phyloP scores from a whole-genome alignment of 352 stramenopile genomes.

The Globisporangium parvum region DNA sequence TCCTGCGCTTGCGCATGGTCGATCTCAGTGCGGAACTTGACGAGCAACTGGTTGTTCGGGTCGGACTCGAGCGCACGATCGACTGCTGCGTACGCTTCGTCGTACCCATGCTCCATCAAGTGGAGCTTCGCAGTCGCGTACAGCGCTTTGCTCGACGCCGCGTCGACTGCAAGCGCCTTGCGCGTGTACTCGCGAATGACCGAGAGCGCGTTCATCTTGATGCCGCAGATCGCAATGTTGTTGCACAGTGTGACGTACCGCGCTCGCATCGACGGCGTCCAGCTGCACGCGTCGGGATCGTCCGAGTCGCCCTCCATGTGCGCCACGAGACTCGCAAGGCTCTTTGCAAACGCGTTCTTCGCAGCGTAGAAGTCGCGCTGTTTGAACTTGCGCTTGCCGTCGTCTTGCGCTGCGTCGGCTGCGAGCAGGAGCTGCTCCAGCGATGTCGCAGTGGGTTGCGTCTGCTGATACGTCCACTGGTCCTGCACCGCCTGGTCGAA shows the following conservation, averaged over 20 bases:
- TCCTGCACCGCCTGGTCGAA: conserved; percentile 31
- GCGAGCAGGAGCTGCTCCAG: conserved; percentile 23
- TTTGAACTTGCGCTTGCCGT: conserved; percentile 66
- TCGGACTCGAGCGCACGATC: conserved; percentile 30
- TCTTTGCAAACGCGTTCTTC: conserved; percentile 60
- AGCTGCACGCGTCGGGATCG: conserved; percentile 26
- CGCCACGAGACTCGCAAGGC: conserved; percentile 27
- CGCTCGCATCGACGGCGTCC: conserved; percentile 33
- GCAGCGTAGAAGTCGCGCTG: conserved; percentile 56
- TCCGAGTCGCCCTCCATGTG: conserved; percentile 48
- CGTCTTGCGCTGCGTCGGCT: conserved; percentile 39
- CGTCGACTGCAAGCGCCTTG: conserved; percentile 48
- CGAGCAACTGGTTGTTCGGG: conserved; percentile 39
- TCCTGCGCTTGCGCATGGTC: conserved; percentile 26
- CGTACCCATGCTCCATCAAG: conserved; percentile 51
- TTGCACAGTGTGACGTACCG: conserved; percentile 63
- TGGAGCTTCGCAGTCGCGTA: conserved; percentile 66
- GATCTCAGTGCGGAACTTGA: conserved; percentile 45
- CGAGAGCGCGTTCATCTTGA: conserved; percentile 56
- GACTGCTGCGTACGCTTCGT: conserved; percentile 36
- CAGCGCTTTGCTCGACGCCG: conserved; percentile 47
- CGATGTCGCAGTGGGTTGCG: conserved; percentile 14
- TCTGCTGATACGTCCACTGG: conserved; percentile 5
- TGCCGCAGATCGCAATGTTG: conserved; percentile 71
- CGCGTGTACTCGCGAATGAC: conserved; percentile 50